phyloP scores from a whole-genome alignment of 2,329 filamentous ascomycete species.

The Metarhizium brunneum region DNA sequence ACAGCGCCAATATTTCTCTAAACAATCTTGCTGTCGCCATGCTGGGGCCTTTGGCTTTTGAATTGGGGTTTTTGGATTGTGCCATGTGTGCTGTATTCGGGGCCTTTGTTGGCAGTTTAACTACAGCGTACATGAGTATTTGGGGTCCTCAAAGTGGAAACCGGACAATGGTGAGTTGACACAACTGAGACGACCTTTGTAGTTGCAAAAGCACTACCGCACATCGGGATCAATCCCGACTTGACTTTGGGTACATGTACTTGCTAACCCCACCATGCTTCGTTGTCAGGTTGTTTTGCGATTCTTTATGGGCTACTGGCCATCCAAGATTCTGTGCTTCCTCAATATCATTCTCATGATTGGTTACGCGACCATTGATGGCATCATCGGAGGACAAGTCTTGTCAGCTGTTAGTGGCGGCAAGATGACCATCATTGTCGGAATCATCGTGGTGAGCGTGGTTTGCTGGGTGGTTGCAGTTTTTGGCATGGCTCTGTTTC shows the following conservation, averaged over 20 bases:
- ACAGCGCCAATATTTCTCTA: slow-evolving; percentile 33
- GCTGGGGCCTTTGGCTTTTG: slow-evolving; percentile 57
- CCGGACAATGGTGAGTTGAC: slow-evolving; percentile 54
- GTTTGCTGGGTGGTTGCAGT: slow-evolving; percentile 65
- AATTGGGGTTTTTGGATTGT: slow-evolving; percentile 63
- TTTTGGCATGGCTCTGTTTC: slow-evolving; percentile 46
- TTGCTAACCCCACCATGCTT: background rate
- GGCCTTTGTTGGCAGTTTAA: slow-evolving; percentile 62
- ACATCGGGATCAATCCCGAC: background rate
- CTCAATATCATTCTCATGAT: slow-evolving; percentile 51
- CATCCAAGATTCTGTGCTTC: slow-evolving; percentile 20
- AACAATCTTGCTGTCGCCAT: slow-evolving; percentile 57
- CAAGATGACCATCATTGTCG: slow-evolving; percentile 61
- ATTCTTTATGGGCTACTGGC: slow-evolving; percentile 64
- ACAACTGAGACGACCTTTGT: background rate
- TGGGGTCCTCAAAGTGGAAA: slow-evolving; percentile 68
- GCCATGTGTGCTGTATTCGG: slow-evolving; percentile 65
- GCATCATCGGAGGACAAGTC: slow-evolving; percentile 71
- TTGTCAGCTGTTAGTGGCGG: slow-evolving; percentile 60
- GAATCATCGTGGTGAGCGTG: slow-evolving; percentile 66
- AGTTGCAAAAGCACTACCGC: background rate
- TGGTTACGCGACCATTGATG: slow-evolving; percentile 70
- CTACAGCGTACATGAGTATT: slow-evolving; percentile 68
- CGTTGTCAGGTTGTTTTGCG: slow-evolving; percentile 49
- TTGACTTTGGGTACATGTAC: background rate